Conservation (phyloP, 495 filamentous ascomycete genomes). For the Immersiella caudata region DNA sequence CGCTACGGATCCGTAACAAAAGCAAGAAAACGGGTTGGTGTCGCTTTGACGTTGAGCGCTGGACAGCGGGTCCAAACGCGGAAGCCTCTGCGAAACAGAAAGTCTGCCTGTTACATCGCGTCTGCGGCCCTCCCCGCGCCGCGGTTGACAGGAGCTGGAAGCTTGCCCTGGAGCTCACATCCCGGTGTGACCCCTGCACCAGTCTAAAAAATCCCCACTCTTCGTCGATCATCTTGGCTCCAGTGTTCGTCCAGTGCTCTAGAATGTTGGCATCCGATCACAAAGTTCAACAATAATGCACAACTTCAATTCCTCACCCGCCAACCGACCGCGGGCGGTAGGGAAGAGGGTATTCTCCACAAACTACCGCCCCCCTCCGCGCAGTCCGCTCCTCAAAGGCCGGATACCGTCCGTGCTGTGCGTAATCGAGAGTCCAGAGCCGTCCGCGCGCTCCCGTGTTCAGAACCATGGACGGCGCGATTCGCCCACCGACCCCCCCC, state of each 20-base stretch:
- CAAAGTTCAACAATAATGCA: neutral
- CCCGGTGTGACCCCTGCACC: conserved; percentile 7
- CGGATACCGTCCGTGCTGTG: conserved; percentile 3
- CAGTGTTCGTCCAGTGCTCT: neutral
- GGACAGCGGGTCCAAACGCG: neutral
- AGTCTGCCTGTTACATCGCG: neutral
- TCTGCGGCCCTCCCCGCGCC: conserved; percentile 7
- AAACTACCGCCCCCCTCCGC: neutral
- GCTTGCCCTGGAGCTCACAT: neutral
- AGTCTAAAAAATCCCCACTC: neutral
- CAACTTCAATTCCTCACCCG: neutral
- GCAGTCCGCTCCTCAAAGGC: neutral
- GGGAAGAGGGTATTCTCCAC: neutral
- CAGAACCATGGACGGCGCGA: neutral
- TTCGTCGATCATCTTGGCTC: conserved; percentile 1
- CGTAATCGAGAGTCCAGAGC: neutral
- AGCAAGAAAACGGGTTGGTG: neutral
- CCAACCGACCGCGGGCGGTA: neutral
- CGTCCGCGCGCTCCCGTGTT: conserved; percentile 6
- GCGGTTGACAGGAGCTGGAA: neutral
- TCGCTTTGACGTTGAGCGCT: neutral
- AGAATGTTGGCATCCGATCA: neutral
- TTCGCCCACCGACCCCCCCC: neutral
- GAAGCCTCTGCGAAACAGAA: neutral
- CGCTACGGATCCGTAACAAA: neutral